A percentile compares a stretch with the other conserved stretches of the same genome.
These are phyloP conservation scores for Telopea speciosissima DNA, from an alignment of 177 flowering plant genomes.

Conservation along the genomic window DNA sequence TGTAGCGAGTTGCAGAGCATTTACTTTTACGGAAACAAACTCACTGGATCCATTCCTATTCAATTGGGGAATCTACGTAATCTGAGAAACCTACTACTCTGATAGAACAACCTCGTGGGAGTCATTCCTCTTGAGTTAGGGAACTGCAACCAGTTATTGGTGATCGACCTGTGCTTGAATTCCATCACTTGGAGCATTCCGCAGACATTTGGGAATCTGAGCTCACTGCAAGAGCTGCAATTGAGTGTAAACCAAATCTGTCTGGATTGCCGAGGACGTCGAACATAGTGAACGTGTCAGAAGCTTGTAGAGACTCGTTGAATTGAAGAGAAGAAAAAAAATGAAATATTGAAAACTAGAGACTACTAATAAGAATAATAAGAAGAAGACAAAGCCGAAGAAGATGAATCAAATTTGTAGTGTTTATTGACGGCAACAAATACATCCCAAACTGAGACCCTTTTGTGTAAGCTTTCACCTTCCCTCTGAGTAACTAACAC, in stretches of 20 bases:
- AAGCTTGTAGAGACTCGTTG: no score
- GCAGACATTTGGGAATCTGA: conserved; percentile 48
- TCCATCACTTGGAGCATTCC: conserved; percentile 72
- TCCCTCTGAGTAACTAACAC: no score
- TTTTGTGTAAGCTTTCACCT: no score
- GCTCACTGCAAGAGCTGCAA: conserved; percentile 61
- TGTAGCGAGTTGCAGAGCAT: conserved; percentile 57
- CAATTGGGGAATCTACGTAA: conserved; percentile 46
- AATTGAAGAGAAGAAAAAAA: no score
- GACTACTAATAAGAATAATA: no score
- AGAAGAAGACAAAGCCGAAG: no score
- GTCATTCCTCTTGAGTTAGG: conserved; percentile 73
- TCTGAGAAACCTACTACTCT: conserved; percentile 56
- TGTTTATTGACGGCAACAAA: no score
- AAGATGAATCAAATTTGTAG: no score
- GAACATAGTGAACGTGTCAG: no score
- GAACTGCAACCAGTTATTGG: conserved; percentile 34
- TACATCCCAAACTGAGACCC: no score
- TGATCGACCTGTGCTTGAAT: conserved; percentile 76
- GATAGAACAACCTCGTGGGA: conserved; percentile 83
- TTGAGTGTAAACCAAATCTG: conserved; percentile 71
- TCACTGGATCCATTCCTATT: conserved; percentile 67
- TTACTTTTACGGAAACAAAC: conserved; percentile 71
- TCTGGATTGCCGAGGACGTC: no score
- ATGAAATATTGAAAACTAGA: no score